Base-by-base conservation (phyloP, 2,329 filamentous ascomycete species). In the Coleophoma eucalyptorum region DNA sequence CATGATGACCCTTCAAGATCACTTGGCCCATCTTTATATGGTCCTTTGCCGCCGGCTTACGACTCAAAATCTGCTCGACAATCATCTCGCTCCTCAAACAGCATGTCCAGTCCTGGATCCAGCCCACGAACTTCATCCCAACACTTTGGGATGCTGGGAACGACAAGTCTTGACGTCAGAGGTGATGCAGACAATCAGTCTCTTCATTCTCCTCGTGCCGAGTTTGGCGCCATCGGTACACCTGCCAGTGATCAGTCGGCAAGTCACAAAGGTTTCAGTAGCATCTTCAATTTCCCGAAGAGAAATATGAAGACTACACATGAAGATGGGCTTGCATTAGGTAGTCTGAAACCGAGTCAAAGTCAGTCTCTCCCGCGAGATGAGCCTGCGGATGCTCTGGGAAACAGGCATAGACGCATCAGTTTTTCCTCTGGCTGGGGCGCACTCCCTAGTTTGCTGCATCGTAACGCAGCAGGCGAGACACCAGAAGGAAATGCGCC, bases 301-400 rank as follows among this genome's bases (percentile, higher is more conserved):
- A 77, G 80, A 49, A 78, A 79, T 21, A 73, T 79, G 5, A 90
- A 90, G 67, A 76, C 76, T 0, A 63, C 77, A 6, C 77, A 80
- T 8, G 79, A 80, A 31, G 77, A 83, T 31, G 84, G 85, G 0
- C 85, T 84, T 5, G 74, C 79, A 1, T 68, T 91, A 7, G 89
- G 89, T 1, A 83, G 79, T 18, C 71, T 92, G 13, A 89, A 89
- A 62, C 70, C 80, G 31, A 79, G 81, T 0, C 87, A 93, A 64
- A 91, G 87, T 60, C 87, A 90, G 62, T 93, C 89, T 0, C 83
- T 94, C 57, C 89, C 89, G 5, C 74, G 80, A 16, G 87, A 80
- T 19, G 82, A 83, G 12, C 67, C 66, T 58, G 19, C 42, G 16
- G 86, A 78, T 62, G 71, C 63, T 55, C 69, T 69, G 65, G 74